phyloP scores from a whole-genome alignment of 2,329 filamentous ascomycete species.

The Pseudohalonectria lignicola region DNA sequence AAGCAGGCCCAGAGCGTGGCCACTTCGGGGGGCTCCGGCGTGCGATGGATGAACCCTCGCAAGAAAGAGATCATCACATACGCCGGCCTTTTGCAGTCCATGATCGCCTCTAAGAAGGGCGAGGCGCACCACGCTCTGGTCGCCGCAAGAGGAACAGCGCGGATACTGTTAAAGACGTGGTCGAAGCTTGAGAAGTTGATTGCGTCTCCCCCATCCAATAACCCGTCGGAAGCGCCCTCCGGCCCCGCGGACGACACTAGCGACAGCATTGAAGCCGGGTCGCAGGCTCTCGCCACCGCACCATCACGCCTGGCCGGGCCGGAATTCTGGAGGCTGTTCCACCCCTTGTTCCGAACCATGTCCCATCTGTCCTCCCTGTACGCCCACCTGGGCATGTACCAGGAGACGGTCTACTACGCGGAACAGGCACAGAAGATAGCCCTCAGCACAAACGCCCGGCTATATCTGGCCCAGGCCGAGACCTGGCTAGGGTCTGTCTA shows the following conservation, averaged over 20 bases:
- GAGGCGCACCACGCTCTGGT: conserved; percentile 45
- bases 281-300: not conserved
- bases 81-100: conserved; percentile 53
- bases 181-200: conserved; percentile 30
- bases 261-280: not conserved
- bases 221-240: no score
- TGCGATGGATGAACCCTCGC: conserved; percentile 12
- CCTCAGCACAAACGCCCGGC: conserved; percentile 50
- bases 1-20: not conserved
- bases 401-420: conserved; percentile 80
- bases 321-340: conserved; percentile 70
- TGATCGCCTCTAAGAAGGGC: conserved; percentile 52
- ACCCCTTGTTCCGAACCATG: conserved; percentile 60
- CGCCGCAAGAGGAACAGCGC: conserved; percentile 46
- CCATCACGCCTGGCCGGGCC: conserved; percentile 22
- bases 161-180: conserved; percentile 45
- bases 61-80: conserved; percentile 43
- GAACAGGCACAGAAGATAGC: conserved; percentile 76
- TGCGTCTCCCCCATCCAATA: not conserved
- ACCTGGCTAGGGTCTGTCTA: conserved; percentile 45
- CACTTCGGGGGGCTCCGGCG: not conserved
- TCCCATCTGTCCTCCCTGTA: conserved; percentile 68
- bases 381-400: conserved; percentile 73
- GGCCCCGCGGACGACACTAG: no score
- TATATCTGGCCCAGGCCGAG: conserved; percentile 43